Percentiles rank a stretch among this genome's conserved stretches.
These are phyloP conservation scores for Moricandia arvensis DNA, from an alignment of 345 rosid genomes.

Conservation along the genomic window DNA sequence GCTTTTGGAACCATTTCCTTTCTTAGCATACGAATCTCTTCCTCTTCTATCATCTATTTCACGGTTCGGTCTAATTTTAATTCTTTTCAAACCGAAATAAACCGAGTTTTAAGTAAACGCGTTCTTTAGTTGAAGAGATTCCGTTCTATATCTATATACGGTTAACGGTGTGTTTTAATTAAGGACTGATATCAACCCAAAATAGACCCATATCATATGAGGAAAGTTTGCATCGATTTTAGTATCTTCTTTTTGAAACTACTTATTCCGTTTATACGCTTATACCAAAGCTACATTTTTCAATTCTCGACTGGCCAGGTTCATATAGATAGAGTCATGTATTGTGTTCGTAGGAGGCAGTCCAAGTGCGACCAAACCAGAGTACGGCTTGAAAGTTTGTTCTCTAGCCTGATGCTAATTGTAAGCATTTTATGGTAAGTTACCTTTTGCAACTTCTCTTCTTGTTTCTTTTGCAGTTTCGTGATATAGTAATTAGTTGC, in stretches of 20 bases:
- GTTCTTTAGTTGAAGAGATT: background rate
- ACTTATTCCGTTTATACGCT: too few relatives aligned
- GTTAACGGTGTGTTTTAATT: background rate
- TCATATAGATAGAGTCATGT: background rate
- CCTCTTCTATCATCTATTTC: constrained; percentile 68
- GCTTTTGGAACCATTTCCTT: constrained; percentile 90
- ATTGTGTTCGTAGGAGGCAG: background rate
- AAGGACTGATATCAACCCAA: too few relatives aligned
- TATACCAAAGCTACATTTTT: background rate
- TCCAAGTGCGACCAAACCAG: background rate
- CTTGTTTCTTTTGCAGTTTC: constrained; percentile 56
- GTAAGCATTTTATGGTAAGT: background rate
- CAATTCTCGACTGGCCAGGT: background rate
- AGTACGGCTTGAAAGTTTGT: background rate
- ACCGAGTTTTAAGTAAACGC: background rate
- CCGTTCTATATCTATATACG: background rate
- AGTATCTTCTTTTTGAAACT: too few relatives aligned
- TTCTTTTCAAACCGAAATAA: background rate
- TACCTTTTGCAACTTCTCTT: constrained; percentile 72
- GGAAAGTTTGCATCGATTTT: too few relatives aligned
- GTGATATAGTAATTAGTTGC: constrained; percentile 64
- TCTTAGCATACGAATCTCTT: constrained; percentile 65
- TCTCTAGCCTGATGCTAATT: background rate
- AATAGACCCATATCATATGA: too few relatives aligned
- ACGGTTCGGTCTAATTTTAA: background rate